Base-by-base conservation (phyloP, 768 basidiomycete genomes). In the Xerocomellus intermedius region DNA sequence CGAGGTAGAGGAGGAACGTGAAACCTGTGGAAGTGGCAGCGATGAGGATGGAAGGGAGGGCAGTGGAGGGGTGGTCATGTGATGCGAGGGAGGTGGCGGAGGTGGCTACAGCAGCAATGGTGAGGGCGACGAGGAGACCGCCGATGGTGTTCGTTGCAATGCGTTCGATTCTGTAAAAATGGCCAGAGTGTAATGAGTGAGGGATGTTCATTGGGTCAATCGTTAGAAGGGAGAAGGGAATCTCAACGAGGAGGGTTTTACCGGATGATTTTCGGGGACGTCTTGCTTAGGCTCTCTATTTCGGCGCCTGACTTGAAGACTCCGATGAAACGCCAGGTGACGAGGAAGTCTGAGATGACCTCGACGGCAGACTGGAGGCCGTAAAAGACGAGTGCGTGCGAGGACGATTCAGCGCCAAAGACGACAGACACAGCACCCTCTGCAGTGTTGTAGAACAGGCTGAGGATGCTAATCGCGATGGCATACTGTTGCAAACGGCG, bases 301-400 rank as follows among this genome's bases (percentile, higher is more conserved):
- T 75, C 73, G 41, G 77, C 70, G 13, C 72, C 71, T 19, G 72
- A 70, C 42, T 64, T 69, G 7, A 61, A 59, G 10, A 71, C 64
- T 16, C 68, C 52, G 30, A 71, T 39, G 52, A 79, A 80, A 30
- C 78, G 66, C 78, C 79, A 80, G 12, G 77, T 56, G 24, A 79
- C 79, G 14, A 80, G 67, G 43, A 65, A 28, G 4, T 77, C 71
- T 19, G 79, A 79, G 47, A 75, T 64, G 33, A 79, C 78, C 55
- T 80, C 79, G 37, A 79, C 75, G 4, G 61, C 76, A 0, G 79
- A 79, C 41, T 80, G 79, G 16, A 80, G 71, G 1, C 79, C 79
- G 44, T 76, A 80, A 65, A 80, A 80, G 26, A 80, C 65, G 38
- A 80, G 73, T 8, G 79, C 72, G 5, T 66, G 70, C 1, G 79